phyloP scores from a whole-genome alignment of 2,329 filamentous ascomycete genomes.

The Venturia effusa region DNA sequence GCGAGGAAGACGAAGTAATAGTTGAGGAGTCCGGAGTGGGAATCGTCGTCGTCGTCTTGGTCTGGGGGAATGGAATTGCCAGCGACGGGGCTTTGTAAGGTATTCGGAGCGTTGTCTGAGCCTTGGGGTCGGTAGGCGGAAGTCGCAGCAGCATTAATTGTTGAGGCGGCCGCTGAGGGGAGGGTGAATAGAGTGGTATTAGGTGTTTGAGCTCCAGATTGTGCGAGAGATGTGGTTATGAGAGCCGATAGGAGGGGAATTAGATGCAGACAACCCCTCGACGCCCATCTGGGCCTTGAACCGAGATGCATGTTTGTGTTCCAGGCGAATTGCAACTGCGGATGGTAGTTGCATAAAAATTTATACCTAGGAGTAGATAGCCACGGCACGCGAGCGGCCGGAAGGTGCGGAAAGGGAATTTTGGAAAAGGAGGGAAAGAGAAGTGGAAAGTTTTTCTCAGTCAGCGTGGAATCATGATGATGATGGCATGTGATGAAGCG shows the following conservation, averaged over 20 bases:
- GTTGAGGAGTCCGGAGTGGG: conserved; percentile 25
- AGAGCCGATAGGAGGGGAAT: not conserved
- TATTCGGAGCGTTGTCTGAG: conserved; percentile 1
- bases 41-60: conserved; percentile 4
- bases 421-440: not conserved
- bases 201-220: not conserved
- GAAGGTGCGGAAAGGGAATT: not conserved
- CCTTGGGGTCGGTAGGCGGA: not conserved
- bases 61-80: not conserved
- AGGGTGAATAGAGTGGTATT: not conserved
- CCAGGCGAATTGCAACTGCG: not conserved
- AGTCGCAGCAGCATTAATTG: not conserved
- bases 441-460: too few relatives aligned
- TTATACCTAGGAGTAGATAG: not conserved
- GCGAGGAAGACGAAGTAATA: conserved; percentile 49
- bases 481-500: not conserved
- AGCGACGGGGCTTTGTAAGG: not conserved
- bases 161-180: not conserved
- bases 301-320: not conserved
- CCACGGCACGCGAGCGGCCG: not conserved
- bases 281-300: not conserved
- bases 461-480: not conserved
- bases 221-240: not conserved
- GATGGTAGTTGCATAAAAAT: not conserved
- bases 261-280: not conserved